Evolutionary conservation across 2,329 filamentous ascomycete genomes (phyloP).

Genomic region (Xylariaceae sp.): DNA sequence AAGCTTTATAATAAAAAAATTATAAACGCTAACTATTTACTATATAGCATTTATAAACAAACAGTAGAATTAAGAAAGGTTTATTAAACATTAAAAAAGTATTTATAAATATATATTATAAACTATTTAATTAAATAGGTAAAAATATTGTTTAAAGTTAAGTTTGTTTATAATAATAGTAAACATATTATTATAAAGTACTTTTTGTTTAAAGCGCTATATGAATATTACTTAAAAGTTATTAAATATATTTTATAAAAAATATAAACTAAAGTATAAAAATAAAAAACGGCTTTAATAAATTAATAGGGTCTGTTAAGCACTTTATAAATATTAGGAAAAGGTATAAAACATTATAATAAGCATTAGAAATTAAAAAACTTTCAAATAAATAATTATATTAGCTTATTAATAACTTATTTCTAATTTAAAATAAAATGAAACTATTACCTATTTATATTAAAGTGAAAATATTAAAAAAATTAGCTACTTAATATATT

Average conservation of each 20-base stretch:
- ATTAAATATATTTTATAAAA: background rate
- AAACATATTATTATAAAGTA: background rate
- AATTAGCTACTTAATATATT: no score
- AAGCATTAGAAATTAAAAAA: no score
- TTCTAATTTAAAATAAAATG: no score
- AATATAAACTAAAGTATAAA: background rate
- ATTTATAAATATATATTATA: background rate
- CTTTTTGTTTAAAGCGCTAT: background rate
- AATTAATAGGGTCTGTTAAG: no score
- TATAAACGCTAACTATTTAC: background rate
- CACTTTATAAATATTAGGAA: background rate
- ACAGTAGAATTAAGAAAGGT: no score
- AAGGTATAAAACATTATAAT: background rate
- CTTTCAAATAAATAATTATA: no score
- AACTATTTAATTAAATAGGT: background rate
- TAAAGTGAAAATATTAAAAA: no score
- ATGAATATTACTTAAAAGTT: no score
- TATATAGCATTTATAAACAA: background rate
- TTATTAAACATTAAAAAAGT: background rate
- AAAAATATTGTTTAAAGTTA: background rate
- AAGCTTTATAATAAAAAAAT: background rate
- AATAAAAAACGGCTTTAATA: background rate
- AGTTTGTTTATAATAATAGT: background rate
- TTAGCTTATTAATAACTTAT: no score
- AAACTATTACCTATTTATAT: no score